Evolutionary conservation across 129 eudicot species (phyloP).

Genomic region (Artemisia tridentata): DNA sequence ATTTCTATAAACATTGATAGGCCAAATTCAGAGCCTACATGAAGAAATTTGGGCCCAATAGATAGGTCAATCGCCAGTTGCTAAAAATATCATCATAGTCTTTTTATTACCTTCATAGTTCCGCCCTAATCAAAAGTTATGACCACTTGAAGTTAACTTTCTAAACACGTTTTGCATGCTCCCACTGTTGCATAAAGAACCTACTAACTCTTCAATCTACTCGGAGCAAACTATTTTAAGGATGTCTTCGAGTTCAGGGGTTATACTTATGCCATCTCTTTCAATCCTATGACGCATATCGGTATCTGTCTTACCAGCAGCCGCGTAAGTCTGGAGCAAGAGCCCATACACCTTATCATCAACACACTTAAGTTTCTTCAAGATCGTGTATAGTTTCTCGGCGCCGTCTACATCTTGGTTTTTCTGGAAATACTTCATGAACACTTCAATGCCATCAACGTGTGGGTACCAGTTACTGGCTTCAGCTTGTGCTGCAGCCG

Average conservation of each 20-base stretch:
- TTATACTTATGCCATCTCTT: slow-evolving; percentile 44
- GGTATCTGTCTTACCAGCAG: slow-evolving; percentile 42
- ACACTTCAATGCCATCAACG: slow-evolving; percentile 27
- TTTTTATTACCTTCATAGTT: no score
- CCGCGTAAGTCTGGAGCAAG: slow-evolving; percentile 51
- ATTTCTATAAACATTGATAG: no score
- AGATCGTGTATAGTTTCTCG: slow-evolving; percentile 46
- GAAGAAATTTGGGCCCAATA: no score
- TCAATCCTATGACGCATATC: slow-evolving; percentile 51
- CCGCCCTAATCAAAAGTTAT: no score
- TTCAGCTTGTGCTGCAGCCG: slow-evolving; percentile 39
- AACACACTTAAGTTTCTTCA: slow-evolving; percentile 46
- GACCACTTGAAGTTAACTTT: no score
- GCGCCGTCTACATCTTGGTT: slow-evolving; percentile 53
- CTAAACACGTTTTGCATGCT: no score
- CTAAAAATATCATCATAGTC: no score
- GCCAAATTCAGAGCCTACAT: no score
- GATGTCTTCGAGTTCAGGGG: slow-evolving; percentile 47
- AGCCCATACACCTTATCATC: slow-evolving; percentile 41
- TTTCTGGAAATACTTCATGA: slow-evolving; percentile 40
- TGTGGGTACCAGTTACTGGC: slow-evolving; percentile 35
- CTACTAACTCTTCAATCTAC: not conserved
- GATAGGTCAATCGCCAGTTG: no score
- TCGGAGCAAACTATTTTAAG: slow-evolving; percentile 44
- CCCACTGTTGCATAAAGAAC: not conserved